Conservation (phyloP, 179 eudicot genomes). For the Vitellaria paradoxa region DNA sequence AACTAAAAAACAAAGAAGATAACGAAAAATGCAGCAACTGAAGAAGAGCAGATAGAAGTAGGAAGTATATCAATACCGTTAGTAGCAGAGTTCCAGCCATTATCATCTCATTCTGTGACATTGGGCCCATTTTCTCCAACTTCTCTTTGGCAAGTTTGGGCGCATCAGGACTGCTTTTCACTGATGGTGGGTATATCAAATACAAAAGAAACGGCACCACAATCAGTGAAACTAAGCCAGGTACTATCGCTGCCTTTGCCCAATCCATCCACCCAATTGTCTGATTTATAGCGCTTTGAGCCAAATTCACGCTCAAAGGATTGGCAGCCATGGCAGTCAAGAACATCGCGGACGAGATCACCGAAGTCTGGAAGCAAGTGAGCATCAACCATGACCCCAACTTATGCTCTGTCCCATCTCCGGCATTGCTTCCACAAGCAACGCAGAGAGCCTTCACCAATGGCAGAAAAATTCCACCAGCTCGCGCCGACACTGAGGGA, state of each 20-base stretch:
- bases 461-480: slow-evolving; percentile 90
- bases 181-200: slow-evolving; percentile 73
- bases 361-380: slow-evolving; percentile 95
- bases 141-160: slow-evolving; percentile 81
- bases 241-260: slow-evolving; percentile 96
- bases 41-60: not conserved
- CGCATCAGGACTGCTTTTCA: slow-evolving; percentile 97
- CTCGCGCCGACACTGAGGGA: slow-evolving; percentile 92
- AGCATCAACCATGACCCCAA: slow-evolving; percentile 89
- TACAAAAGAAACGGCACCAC: slow-evolving; percentile 84
- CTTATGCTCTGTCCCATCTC: slow-evolving; percentile 82
- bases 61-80: slow-evolving; percentile 45
- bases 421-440: slow-evolving; percentile 90
- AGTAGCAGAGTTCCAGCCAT: slow-evolving; percentile 87
- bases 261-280: slow-evolving; percentile 97
- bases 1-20: not conserved
- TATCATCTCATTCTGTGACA: slow-evolving; percentile 80
- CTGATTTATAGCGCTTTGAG: slow-evolving; percentile 54
- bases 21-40: too few species aligned
- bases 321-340: slow-evolving; percentile 97
- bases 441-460: slow-evolving; percentile 73
- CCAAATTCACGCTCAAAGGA: slow-evolving; percentile 81
- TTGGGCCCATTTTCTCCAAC: slow-evolving; percentile 83
- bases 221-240: slow-evolving; percentile 80
- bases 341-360: slow-evolving; percentile 85